A percentile compares a stretch with the other conserved stretches of the same genome.
These are phyloP conservation scores for Juglanconis oblonga DNA, from an alignment of 2,329 filamentous ascomycete species.

Conservation along the genomic window DNA sequence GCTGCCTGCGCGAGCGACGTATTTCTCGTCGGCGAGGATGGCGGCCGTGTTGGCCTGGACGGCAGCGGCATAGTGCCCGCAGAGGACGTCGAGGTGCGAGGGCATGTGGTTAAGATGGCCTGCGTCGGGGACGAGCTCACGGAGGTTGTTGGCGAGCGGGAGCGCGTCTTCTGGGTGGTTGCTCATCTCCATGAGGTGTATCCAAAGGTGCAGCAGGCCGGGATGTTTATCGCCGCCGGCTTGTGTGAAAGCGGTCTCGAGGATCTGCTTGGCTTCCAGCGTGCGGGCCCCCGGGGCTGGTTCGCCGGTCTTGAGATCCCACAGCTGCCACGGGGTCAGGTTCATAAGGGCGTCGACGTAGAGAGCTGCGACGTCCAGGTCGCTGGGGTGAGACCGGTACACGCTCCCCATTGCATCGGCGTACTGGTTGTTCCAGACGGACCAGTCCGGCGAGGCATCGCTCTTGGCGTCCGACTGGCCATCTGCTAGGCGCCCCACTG, in stretches of 20 bases:
- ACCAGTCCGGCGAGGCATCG: constrained; percentile 38
- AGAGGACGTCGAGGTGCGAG: constrained; percentile 70
- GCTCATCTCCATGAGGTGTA: constrained; percentile 25
- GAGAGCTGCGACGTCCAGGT: constrained; percentile 23
- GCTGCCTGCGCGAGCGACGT: constrained; percentile 54
- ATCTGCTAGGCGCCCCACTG: constrained; percentile 26
- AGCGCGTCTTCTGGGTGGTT: constrained; percentile 68
- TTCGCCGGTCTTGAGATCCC: constrained; percentile 34
- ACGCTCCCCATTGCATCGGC: constrained; percentile 50
- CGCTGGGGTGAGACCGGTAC: constrained; percentile 32
- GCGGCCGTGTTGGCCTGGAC: constrained; percentile 66
- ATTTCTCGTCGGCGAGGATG: constrained; percentile 66
- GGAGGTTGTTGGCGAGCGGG: constrained; percentile 58
- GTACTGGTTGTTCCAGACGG: constrained; percentile 56
- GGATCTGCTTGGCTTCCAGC: constrained; percentile 53
- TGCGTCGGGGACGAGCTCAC: constrained; percentile 63
- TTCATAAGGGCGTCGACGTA: constrained; percentile 57
- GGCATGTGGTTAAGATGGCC: constrained; percentile 69
- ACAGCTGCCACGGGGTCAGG: constrained; percentile 44
- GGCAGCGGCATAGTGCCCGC: constrained; percentile 67
- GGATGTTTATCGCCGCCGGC: constrained; percentile 50
- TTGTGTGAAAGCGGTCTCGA: constrained; percentile 56
- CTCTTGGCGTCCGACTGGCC: constrained; percentile 32
- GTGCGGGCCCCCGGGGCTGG: constrained; percentile 55
- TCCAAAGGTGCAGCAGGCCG: constrained; percentile 63